Percentiles rank a stretch among this genome's conserved stretches.
These are phyloP conservation scores for Trifolium dubium DNA, from an alignment of 306 rosid genomes.

Conservation along the genomic window DNA sequence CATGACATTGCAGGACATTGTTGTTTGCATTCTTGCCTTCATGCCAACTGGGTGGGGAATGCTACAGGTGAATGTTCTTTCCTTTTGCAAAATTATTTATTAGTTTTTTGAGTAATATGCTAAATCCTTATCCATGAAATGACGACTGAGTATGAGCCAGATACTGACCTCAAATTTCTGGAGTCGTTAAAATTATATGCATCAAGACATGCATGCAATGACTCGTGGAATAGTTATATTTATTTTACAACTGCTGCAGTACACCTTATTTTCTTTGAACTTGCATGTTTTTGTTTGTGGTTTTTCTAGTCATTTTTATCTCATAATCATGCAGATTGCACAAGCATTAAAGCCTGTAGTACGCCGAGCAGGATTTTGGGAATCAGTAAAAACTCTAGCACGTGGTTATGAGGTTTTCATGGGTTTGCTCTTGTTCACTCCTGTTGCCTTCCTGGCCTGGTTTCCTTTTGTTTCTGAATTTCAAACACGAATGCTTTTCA, in stretches of 20 bases:
- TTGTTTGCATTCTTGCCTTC: constrained; percentile 97
- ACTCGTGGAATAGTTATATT: constrained; percentile 5
- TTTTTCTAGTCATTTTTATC: constrained; percentile 3
- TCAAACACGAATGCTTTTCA: constrained; percentile 97
- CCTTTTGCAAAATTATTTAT: background rate
- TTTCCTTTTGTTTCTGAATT: constrained; percentile 96
- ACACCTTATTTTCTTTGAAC: constrained; percentile 7
- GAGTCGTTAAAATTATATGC: background rate
- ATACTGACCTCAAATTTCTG: background rate
- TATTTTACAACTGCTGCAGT: constrained; percentile 13
- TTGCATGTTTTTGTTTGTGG: background rate
- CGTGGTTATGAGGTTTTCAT: constrained; percentile 89
- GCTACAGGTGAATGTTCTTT: constrained; percentile 68
- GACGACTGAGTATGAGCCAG: background rate
- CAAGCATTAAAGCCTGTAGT: constrained; percentile 84
- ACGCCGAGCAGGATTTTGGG: constrained; percentile 82
- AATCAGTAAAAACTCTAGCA: constrained; percentile 79
- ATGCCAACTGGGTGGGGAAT: constrained; percentile 99
- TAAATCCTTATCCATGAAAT: background rate
- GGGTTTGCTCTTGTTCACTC: constrained; percentile 91
- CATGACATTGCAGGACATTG: constrained; percentile 84
- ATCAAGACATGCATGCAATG: constrained; percentile 1
- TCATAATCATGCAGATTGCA: constrained; percentile 65
- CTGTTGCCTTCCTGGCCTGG: constrained; percentile 95
- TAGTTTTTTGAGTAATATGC: background rate